These are phyloP conservation scores for Hymenoscyphus occultus DNA, from an alignment of 2,329 filamentous ascomycete genomes.

Conservation along the genomic window DNA sequence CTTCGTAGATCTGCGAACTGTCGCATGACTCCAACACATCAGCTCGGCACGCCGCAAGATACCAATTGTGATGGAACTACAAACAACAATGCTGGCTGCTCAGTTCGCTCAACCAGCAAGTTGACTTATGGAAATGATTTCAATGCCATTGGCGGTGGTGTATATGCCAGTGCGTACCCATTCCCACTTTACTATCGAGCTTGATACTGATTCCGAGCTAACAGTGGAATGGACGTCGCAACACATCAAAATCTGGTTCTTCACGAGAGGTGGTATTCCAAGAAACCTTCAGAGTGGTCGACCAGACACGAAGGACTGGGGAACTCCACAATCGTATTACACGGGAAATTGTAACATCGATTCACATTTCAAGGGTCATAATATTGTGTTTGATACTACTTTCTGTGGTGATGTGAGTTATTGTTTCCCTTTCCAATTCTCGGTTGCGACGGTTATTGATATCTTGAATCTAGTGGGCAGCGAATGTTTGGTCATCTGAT, in stretches of 20 bases:
- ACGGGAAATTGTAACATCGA: conserved; percentile 59
- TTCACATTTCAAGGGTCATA: conserved; percentile 62
- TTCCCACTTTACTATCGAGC: neutral
- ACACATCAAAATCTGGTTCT: conserved; percentile 73
- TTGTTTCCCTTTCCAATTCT: too few relatives aligned
- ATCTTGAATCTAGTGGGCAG: conserved; percentile 12
- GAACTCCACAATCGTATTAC: conserved; percentile 65
- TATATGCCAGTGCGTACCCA: conserved; percentile 52
- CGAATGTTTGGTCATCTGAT: conserved; percentile 13
- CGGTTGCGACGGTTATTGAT: neutral
- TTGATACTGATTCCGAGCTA: neutral
- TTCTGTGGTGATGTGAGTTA: conserved; percentile 63
- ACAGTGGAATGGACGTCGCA: conserved; percentile 45
- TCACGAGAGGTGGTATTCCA: conserved; percentile 62
- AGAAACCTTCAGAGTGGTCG: conserved; percentile 52
- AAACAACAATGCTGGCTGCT: conserved; percentile 40
- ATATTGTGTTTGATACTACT: conserved; percentile 68
- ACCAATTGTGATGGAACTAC: conserved; percentile 20
- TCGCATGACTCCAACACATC: conserved; percentile 37
- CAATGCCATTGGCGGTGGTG: conserved; percentile 61
- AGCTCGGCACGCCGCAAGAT: conserved; percentile 23
- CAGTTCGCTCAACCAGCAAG: conserved; percentile 45
- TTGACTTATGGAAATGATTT: conserved; percentile 58
- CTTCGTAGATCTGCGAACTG: conserved; percentile 13
- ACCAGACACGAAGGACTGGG: conserved; percentile 66